These are phyloP conservation scores for Bromus sterilis DNA, from an alignment of 176 grass and related monocot species.

Conservation along the genomic window DNA sequence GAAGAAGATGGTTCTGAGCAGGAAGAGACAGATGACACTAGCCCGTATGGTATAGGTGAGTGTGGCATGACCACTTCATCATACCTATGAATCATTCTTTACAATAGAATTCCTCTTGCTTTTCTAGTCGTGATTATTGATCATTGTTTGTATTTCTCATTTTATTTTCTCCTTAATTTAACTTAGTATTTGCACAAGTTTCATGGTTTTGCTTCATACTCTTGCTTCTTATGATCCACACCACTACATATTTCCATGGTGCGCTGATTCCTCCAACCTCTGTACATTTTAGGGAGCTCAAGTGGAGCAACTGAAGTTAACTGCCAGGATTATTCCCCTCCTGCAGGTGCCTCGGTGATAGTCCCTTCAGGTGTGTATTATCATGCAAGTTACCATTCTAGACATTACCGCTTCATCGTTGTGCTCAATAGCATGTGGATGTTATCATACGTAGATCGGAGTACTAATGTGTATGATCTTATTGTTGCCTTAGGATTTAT, in stretches of 20 bases:
- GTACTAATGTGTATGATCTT: not conserved
- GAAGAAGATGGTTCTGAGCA: not conserved
- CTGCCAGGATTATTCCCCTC: not conserved
- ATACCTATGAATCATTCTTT: not conserved
- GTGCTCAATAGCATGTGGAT: not conserved
- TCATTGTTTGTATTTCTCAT: not conserved
- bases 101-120: not conserved
- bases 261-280: not conserved
- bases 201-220: not conserved
- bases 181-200: not conserved
- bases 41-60: not conserved
- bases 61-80: not conserved
- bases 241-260: not conserved
- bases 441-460: not conserved
- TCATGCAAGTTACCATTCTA: not conserved
- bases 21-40: not conserved
- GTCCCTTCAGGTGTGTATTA: slow-evolving; percentile 15
- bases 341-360: not conserved
- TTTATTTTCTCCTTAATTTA: not conserved
- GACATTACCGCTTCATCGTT: not conserved
- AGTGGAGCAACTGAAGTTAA: not conserved
- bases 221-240: not conserved
- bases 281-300: not conserved
- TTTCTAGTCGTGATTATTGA: not conserved
- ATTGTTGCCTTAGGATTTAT: not conserved